Evolutionary conservation across 73 alveolate genomes (phyloP).

Genomic region (Paramecium biaurelia): DNA sequence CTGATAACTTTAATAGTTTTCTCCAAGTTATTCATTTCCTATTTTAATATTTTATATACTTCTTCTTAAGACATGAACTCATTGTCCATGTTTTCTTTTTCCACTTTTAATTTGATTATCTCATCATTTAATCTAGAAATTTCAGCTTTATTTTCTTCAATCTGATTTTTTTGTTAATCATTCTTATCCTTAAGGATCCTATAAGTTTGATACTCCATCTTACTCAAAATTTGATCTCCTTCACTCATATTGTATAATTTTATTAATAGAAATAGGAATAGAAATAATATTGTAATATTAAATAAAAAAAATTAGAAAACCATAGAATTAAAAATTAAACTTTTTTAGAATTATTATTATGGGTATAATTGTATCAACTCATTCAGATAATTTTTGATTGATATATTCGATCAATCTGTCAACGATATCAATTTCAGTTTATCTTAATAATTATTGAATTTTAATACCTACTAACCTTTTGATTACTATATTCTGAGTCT

Average conservation of each 20-base stretch:
- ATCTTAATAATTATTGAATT: background rate
- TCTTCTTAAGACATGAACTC: background rate
- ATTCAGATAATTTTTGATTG: conserved; percentile 47
- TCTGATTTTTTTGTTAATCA: background rate
- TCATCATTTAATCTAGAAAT: background rate
- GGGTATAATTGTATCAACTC: background rate
- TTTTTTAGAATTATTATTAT: background rate
- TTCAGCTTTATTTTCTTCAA: background rate
- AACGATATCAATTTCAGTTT: conserved; percentile 20
- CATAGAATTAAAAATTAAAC: background rate
- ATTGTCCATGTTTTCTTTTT: background rate
- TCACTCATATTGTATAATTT: background rate
- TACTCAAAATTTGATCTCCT: background rate
- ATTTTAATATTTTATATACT: background rate
- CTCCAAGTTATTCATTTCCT: background rate
- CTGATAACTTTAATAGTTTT: background rate
- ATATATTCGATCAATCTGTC: conserved; percentile 27
- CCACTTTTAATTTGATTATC: no score
- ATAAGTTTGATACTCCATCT: background rate
- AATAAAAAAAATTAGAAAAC: background rate
- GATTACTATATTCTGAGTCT: background rate
- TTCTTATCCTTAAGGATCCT: background rate
- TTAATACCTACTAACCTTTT: conserved; percentile 31
- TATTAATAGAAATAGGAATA: background rate
- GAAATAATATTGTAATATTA: background rate